These are phyloP conservation scores for Leersia perrieri DNA, from an alignment of 176 grass and related monocot species.

Conservation along the genomic window DNA sequence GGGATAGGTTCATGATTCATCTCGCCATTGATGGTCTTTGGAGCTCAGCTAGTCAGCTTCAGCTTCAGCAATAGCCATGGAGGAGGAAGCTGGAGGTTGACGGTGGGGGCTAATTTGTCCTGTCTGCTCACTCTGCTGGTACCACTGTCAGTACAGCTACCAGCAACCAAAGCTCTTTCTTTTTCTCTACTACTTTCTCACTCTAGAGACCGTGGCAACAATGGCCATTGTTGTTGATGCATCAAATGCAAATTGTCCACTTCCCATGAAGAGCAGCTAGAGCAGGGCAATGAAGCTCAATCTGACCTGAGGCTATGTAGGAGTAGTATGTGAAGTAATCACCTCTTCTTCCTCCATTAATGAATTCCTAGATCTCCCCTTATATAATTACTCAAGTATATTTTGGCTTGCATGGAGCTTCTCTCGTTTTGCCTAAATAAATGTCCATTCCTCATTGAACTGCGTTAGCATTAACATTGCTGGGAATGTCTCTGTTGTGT, in stretches of 20 bases:
- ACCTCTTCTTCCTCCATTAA: not conserved
- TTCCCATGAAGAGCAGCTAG: not conserved
- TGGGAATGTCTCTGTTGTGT: slow-evolving; percentile 4
- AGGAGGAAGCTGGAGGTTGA: not conserved
- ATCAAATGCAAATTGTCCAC: slow-evolving; percentile 29
- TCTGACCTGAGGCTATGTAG: not conserved
- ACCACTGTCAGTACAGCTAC: no score
- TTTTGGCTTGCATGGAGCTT: not conserved
- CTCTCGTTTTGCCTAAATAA: not conserved
- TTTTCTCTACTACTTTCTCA: not conserved
- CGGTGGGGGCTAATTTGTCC: not conserved
- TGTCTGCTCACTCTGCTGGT: not conserved
- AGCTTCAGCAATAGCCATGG: not conserved
- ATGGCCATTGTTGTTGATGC: not conserved
- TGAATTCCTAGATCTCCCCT: not conserved
- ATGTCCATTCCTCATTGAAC: not conserved
- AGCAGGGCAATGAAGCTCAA: not conserved
- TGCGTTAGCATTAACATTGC: slow-evolving; percentile 6
- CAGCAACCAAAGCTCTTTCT: not conserved
- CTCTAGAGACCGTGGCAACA: not conserved
- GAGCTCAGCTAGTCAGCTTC: not conserved
- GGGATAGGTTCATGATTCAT: not conserved
- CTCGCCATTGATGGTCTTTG: not conserved
- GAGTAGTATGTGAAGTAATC: no score
- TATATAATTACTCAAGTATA: no score